Percentiles rank a stretch among this genome's conserved stretches.
These are phyloP conservation scores for Solidago caesia DNA, from an alignment of 129 eudicot species.

Conservation along the genomic window DNA sequence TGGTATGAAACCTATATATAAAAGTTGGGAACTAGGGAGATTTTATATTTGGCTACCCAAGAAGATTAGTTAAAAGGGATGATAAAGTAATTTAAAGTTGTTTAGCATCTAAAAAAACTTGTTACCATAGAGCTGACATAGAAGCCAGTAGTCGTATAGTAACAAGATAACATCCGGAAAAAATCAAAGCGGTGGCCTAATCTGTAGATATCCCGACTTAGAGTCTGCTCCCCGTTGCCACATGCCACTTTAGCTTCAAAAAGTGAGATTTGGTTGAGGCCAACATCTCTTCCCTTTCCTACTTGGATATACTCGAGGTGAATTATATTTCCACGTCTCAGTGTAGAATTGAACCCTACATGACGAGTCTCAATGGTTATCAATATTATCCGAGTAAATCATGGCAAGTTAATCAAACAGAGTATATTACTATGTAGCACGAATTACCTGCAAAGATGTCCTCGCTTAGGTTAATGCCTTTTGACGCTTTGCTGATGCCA, in stretches of 20 bases:
- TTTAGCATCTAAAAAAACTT: background rate
- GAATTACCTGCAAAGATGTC: constrained; percentile 88
- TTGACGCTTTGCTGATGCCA: constrained; percentile 97
- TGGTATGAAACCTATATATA: background rate
- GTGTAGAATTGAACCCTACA: constrained; percentile 90
- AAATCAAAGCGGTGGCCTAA: constrained; percentile 99
- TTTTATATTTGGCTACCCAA: constrained; percentile 9
- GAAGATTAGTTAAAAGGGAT: constrained; percentile 20
- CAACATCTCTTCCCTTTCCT: constrained; percentile 98
- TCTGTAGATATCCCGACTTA: constrained; percentile 96
- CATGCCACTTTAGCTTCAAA: constrained; percentile 99
- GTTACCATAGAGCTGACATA: constrained; percentile 93
- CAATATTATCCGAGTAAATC: constrained; percentile 1
- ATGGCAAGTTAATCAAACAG: constrained; percentile 12
- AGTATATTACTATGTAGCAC: background rate
- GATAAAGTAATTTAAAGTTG: background rate
- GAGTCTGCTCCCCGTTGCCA: constrained; percentile 99
- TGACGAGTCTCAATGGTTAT: background rate
- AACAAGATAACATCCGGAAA: constrained; percentile 96
- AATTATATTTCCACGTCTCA: constrained; percentile 91
- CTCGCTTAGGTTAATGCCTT: constrained; percentile 92
- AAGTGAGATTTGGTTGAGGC: constrained; percentile 96
- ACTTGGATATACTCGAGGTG: constrained; percentile 99
- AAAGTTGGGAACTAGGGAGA: constrained; percentile 4
- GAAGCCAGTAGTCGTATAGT: constrained; percentile 90